Evolutionary conservation across 2,329 filamentous ascomycete genomes (phyloP), one percentile per base, ranked within the genome.

Genomic region (Nigrospora sphaerica): DNA sequence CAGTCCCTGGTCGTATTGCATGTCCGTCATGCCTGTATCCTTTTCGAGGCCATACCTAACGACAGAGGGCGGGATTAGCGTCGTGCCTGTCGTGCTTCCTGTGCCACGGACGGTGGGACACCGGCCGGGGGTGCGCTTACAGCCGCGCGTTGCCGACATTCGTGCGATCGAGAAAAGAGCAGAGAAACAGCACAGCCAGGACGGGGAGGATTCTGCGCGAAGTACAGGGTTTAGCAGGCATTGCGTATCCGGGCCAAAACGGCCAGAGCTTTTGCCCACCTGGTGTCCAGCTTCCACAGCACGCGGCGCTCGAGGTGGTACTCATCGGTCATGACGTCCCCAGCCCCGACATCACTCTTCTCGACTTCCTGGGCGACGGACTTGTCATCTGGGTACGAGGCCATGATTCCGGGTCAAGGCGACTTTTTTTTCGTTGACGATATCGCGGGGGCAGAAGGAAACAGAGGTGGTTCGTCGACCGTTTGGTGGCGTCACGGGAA

Each of bases 91-190:
- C 9, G 4, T 6, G 4, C 16, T 17, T 6, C 6, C 34, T 17
- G 34, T 36, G 14, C 34, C 10, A 37, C 6, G 5, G 14, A 6
- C 10, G n/a, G 14, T 37, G 6, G 4, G 11, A 37, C 14, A 2
- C 6, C 11, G 6, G 38, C 6, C 4, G 23, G 23, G 23, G 23
- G 23, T 10, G 23, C 16, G 42, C 44, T 46, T 17, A 46, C 10
- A 86, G 79, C 50, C 80, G 80, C 19, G 83, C 83, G 56, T 87
- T 86, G 34, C 83, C 84, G 34, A 87, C 80, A 58, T 87, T 88
- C n/a, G 83, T 85, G 37, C 85, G 74, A 61, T 87, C 84, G 42
- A 77, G 68, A 49, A 75, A 76, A 1, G 81, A 85, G 63, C 79
- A 85, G 11, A 86, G 69, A 53, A 85, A 85, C 1, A 86, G 66